Evolutionary conservation across 345 rosid genomes (phyloP).

Genomic region (Aquilaria malaccensis): DNA sequence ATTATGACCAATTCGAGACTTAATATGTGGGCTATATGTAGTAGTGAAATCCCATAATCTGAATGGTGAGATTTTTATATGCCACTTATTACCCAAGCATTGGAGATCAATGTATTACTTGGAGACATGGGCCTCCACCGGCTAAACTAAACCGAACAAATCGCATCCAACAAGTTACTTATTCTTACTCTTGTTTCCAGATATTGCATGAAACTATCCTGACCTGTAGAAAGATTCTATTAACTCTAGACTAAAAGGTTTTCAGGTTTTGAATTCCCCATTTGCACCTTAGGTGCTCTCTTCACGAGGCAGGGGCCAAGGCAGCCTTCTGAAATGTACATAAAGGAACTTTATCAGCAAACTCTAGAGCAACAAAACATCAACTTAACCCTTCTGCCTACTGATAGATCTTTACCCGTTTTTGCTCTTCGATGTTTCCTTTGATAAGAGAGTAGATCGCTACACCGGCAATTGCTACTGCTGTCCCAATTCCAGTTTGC

Average conservation of each 20-base stretch:
- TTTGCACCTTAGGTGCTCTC: not conserved
- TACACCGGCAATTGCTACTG: constrained; percentile 44
- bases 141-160: not conserved
- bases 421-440: constrained; percentile 44
- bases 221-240: no score
- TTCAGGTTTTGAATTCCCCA: not conserved
- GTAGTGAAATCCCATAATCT: no score
- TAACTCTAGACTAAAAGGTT: no score
- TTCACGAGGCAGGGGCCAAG: constrained; percentile 13
- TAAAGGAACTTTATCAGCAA: not conserved
- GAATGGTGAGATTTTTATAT: no score
- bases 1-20: not conserved
- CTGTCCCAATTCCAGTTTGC: constrained; percentile 46
- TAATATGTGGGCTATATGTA: no score
- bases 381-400: not conserved
- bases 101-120: no score
- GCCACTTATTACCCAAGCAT: no score
- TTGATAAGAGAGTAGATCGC: constrained; percentile 42
- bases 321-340: constrained; percentile 30
- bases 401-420: constrained; percentile 24
- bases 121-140: no score
- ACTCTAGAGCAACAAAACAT: no score
- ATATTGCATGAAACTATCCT: not conserved
- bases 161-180: not conserved
- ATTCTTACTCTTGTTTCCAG: not conserved